Percentiles rank a stretch among this genome's conserved stretches.
phyloP scores from a whole-genome alignment of 805 yeast species.

The Lachancea waltii region DNA sequence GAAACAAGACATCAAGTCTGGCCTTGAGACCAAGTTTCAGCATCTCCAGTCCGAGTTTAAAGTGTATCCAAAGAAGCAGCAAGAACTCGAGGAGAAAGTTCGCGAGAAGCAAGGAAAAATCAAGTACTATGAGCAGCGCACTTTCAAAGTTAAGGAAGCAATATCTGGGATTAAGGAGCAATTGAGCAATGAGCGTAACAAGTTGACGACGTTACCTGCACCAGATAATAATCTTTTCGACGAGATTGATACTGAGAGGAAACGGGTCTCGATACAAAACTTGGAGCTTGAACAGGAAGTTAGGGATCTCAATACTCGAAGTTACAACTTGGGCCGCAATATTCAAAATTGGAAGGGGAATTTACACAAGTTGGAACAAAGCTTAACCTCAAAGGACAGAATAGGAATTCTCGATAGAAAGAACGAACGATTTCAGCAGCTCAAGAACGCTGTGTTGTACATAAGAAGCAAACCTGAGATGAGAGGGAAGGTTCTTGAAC shows the following conservation, averaged over 20 bases:
- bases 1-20: slow-evolving; percentile 30
- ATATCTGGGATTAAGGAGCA: slow-evolving; percentile 12
- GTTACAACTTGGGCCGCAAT: slow-evolving; percentile 39
- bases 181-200: slow-evolving; percentile 5
- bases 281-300: slow-evolving; percentile 28
- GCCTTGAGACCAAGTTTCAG: slow-evolving; percentile 13
- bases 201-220: slow-evolving; percentile 5
- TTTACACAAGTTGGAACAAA: slow-evolving; percentile 32
- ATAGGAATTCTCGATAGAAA: slow-evolving; percentile 39
- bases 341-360: slow-evolving; percentile 33
- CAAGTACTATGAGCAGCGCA: slow-evolving; percentile 20
- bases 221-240: too few species aligned
- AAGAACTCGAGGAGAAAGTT: slow-evolving; percentile 15
- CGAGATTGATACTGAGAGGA: too few species aligned
- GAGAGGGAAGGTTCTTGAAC: slow-evolving; percentile 50
- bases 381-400: slow-evolving; percentile 44
- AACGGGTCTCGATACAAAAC: too few species aligned
- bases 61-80: slow-evolving; percentile 13
- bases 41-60: slow-evolving; percentile 7
- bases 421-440: slow-evolving; percentile 27
- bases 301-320: too few species aligned
- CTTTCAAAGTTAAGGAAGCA: slow-evolving; percentile 15
- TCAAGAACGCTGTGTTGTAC: slow-evolving; percentile 29
- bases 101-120: slow-evolving; percentile 13
- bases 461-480: slow-evolving; percentile 35